Evolutionary conservation across 176 grass and related monocot genomes (phyloP), one percentile per base, ranked within the genome.

Genomic region (Calamus simplicifolius): DNA sequence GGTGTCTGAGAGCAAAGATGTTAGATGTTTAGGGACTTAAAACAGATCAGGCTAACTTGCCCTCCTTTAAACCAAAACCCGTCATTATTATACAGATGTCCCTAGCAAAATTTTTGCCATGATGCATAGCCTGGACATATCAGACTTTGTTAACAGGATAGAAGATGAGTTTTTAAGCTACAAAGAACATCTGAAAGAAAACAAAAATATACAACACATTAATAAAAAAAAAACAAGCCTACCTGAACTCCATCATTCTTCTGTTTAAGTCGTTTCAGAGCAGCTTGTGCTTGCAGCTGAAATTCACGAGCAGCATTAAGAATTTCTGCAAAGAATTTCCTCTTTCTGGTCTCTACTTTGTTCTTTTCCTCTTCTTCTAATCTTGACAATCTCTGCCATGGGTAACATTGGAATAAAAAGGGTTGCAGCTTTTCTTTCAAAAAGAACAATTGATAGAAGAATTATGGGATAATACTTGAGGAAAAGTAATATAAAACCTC

Each of bases 301-400:
- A 81, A 88, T 73, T 98, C 93, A 75, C 93, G 80, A 58, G 67
- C 85, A 77, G 88, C 76, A n/a, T 98, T 92, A 55, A 98, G 79
- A 83, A 98, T 83, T 83, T 98, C 87, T 56, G 84, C 30, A 85
- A 98, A 98, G 62, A 98, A 98, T 62, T 88, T 92, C 63, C 93
- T 92, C 73, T 92, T 98, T 63, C 73, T 85, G 19, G 75, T 85
- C 82, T 98, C 93, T 25, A 62, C 53, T 67, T 78, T 84, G 57
- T 81, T 88, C 54, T 98, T 98, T 77, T 98, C 93, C 68, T 98
- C 93, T 77, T 92, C 93, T 72, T 98, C 84, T 13, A 98, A 61
- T 74, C 81, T 98, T 72, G 80, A 85, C 48, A 98, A 81, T 63
- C 93, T 92, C 93, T 98, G 54, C 65, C 60, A 50, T 77, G 74